Percentiles rank a stretch among this genome's conserved stretches.
These are phyloP conservation scores for Kodamaea ohmeri DNA, from an alignment of 1,139 yeast genomes.

Conservation along the genomic window DNA sequence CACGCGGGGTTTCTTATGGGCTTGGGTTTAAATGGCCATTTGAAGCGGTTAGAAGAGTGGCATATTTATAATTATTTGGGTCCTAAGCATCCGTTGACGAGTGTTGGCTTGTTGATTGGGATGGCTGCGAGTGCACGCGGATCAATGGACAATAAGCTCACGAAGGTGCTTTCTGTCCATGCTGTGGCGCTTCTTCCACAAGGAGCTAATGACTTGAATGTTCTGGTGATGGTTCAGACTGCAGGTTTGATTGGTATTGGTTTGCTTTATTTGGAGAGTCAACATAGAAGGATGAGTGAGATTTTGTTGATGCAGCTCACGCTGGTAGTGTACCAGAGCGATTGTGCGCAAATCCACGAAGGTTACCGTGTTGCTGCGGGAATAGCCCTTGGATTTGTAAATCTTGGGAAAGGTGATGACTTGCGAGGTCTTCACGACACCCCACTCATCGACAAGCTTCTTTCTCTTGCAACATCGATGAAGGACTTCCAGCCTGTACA, in stretches of 20 bases:
- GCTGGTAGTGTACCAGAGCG: constrained; percentile 56
- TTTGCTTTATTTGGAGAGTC: constrained; percentile 70
- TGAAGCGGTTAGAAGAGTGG: constrained; percentile 88
- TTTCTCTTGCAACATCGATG: constrained; percentile 58
- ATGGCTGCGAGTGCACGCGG: constrained; percentile 89
- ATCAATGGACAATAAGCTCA: constrained; percentile 79
- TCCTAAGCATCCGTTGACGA: constrained; percentile 81
- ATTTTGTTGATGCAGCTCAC: constrained; percentile 67
- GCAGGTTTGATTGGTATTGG: constrained; percentile 94
- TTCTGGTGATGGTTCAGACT: constrained; percentile 78
- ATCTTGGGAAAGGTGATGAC: constrained; percentile 73
- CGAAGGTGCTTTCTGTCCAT: constrained; percentile 90
- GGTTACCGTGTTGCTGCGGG: constrained; percentile 90
- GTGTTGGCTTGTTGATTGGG: constrained; percentile 85
- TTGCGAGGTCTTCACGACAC: constrained; percentile 65
- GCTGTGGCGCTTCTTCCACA: constrained; percentile 87
- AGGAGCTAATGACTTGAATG: constrained; percentile 89
- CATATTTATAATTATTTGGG: constrained; percentile 92
- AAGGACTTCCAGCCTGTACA: constrained; percentile 68
- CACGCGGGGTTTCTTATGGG: constrained; percentile 97
- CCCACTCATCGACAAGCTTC: constrained; percentile 62
- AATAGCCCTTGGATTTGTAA: constrained; percentile 81
- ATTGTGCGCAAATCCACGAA: constrained; percentile 60
- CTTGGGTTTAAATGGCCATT: constrained; percentile 86
- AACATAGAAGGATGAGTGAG: constrained; percentile 86